Base-by-base conservation (phyloP, 345 rosid genomes). In the Abelmoschus esculentus region DNA sequence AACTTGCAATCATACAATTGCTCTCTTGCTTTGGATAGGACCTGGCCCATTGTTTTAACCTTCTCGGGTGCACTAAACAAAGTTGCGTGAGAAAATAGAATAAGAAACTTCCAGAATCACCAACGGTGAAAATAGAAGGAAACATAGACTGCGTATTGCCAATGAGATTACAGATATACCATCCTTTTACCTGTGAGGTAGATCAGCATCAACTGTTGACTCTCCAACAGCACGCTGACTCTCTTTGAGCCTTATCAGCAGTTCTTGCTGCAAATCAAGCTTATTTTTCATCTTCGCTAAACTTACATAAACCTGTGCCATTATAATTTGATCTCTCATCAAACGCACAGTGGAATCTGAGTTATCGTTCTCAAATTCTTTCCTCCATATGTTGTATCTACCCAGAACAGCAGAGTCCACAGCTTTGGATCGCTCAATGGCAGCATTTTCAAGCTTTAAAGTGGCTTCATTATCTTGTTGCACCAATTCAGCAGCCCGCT, bases 361-460 rank as follows among this genome's bases (percentile, higher is more conserved):
- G 66, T 91, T 91, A 72, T 91, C 98, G 31, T 84, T 95, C 79
- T 91, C 99, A 55, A 80, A 86, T 72, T 95, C 99, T 78, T 74
- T 88, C 79, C 97, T 87, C 99, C 99, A 95, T 73, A 91, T 85
- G 80, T 83, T 95, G 79, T 91, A 95, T 80, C 92, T 95, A 11
- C 99, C 99, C 70, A 95, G 83, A 76, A 91, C 90, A n/a, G 98
- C 92, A 54, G 97, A 89, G 67, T 95, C 99, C 74, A 95, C 99
- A 56, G 93, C 86, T 76, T 95, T 91, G 31, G 99, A 90, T 28
- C 89, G 92, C 73, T 95, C 98, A 71, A 91, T 87, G 72, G 98
- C 98, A 6, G 98, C 90, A 80, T 87, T 95, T 80, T 95, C 99
- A 55, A 95, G 89, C 78, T 89, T 95, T 52, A 90, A 78, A 72